Evolutionary conservation across 345 rosid species (phyloP), one percentile per base, ranked within the genome.

Genomic region (Brassica cretica): DNA sequence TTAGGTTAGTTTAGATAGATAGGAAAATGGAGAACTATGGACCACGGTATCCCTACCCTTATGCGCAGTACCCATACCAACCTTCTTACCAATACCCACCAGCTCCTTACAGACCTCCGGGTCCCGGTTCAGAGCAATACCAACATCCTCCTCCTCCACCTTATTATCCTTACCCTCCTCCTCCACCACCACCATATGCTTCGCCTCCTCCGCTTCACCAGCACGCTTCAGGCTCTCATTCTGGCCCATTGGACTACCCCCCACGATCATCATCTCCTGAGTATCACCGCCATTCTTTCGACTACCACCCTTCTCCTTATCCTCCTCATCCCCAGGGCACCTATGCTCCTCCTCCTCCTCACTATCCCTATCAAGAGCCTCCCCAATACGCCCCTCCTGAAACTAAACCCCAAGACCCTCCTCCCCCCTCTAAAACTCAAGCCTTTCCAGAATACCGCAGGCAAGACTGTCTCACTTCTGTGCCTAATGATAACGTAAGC

Each of bases 41-140:
- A 5, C 9, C 77, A 46, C 72, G 70, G 8, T 46, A 71, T 71
- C 83, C 80, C 8, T 74, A 93, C 74, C 88, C 93, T 3, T 77
- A 87, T 53, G 80, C 73, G 15, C 79, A 79, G 24, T 89, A 87
- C 60, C 86, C 83, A 30, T 83, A 90, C 62, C 89, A 37, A 37
- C 44, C 88, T 1, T 64, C 80, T 0, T 70, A 70, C 55, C 81
- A 73, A 30, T 83, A 84, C n/a, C 64, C 64, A 60, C 12, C 62
- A 9, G 74, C 83, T 71, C 88, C 78, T 25, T 87, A 89, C 68
- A 87, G 92, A 29, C 86, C 92, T 7, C 87, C 92, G 1, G 53
- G 7, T 46, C 56, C 56, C 18, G n/a, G 58, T 61, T 76, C 85
- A 64, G 93, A 85, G 80, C 82, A 89, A 64, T 87, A 83, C 53